Base-by-base conservation (phyloP, 2,329 filamentous ascomycete species). In the Colletotrichum sp. region DNA sequence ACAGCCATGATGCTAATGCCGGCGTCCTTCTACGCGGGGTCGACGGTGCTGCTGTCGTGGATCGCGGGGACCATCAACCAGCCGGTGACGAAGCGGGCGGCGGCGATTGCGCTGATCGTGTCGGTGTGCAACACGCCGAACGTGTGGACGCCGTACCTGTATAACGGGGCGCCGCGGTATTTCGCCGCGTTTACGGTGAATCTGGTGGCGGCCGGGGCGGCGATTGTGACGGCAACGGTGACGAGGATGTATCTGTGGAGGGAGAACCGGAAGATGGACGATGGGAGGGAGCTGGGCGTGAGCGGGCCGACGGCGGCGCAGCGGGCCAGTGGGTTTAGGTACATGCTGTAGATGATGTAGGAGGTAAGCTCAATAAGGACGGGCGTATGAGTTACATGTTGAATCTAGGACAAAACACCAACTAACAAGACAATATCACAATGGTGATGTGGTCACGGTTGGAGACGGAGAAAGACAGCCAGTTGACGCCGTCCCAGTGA, bases 1-100 rank as follows among this genome's bases (percentile, higher is more conserved):
- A 61, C 58, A 28, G 58, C 58, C 14, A 61, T 61, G 58, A 61
- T 61, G 58, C 58, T 61, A 16, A 61, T 61, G 58, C 58, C 58
- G 58, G 58, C 58, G 8, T 61, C 58, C 26, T 61, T 61, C 58
- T 61, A 61, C 28, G 58, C 58, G 18, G 58, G 58, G 0, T 61
- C 58, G 58, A 61, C 58, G 26, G 58, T 61, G 26, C 28, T 61
- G 28, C 58, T 61, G 16, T 34, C 28, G 14, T 61, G 58, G 58
- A 61, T 61, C 58, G 28, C 58, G 28, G 58, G 58, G 26, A 61
- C 58, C 1, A 26, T 61, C 7, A 61, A 61, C 58, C 58, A 61
- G 28, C 58, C 58, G 24, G 58, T 61, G 8, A 32, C 58, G 58
- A 61, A 61, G 58, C 26, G 58, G 18, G 58, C 58, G 26, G 58